These are phyloP conservation scores for Cutaneotrichosporon daszewskae DNA, from an alignment of 1,284 basidiomycete species.

Conservation along the genomic window DNA sequence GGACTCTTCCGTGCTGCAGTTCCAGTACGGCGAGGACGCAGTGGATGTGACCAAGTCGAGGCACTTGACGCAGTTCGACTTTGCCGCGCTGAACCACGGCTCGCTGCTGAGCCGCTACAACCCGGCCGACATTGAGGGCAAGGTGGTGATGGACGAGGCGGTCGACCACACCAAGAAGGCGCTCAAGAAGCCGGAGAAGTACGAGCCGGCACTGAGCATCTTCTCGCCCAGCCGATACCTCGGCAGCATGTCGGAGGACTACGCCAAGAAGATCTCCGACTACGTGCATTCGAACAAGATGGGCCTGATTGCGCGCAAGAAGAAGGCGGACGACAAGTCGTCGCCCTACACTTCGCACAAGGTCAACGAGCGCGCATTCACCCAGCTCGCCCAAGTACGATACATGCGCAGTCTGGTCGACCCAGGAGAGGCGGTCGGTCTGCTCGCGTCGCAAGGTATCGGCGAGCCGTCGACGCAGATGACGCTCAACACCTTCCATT, in stretches of 20 bases:
- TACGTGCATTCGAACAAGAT: constrained; percentile 78
- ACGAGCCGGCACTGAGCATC: constrained; percentile 68
- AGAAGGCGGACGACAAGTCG: constrained; percentile 45
- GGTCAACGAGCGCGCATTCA: constrained; percentile 59
- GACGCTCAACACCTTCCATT: constrained; percentile 99
- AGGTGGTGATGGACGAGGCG: constrained; percentile 66
- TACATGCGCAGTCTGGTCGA: constrained; percentile 92
- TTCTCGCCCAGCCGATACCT: constrained; percentile 76
- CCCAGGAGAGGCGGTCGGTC: constrained; percentile 94
- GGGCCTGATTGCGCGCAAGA: constrained; percentile 63
- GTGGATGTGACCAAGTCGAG: constrained; percentile 95
- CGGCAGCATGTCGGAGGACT: constrained; percentile 89
- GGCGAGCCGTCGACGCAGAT: constrained; percentile 99
- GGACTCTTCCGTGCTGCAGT: constrained; percentile 90
- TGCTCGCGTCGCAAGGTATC: constrained; percentile 96
- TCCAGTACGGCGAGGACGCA: constrained; percentile 96
- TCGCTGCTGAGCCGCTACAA: constrained; percentile 71
- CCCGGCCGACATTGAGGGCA: constrained; percentile 58
- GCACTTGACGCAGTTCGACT: constrained; percentile 84
- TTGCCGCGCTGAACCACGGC: constrained; percentile 79
- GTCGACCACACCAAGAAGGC: constrained; percentile 81
- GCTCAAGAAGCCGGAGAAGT: constrained; percentile 64
- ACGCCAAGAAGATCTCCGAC: constrained; percentile 71
- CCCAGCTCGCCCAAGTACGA: constrained; percentile 75
- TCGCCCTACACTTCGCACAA: constrained; percentile 33